Evolutionary conservation across 2,329 filamentous ascomycete genomes (phyloP), one percentile per base, ranked within the genome.

Genomic region (Escovopsis sp.): DNA sequence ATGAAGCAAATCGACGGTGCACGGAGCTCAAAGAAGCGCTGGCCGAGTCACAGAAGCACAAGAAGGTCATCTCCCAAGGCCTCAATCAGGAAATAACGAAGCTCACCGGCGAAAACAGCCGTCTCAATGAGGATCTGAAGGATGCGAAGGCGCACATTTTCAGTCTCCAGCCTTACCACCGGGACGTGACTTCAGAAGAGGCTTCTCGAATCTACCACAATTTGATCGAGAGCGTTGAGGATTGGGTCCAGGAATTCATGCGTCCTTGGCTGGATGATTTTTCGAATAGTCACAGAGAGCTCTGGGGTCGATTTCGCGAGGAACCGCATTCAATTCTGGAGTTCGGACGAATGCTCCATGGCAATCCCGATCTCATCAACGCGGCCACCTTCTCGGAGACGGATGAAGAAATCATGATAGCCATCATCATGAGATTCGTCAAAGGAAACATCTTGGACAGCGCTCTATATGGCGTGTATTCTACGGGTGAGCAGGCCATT

Each of bases 141-240:
- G 59, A 63, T 31, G 55, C 57, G 1, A 55, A 61, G 36, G 60
- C 58, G 7, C 62, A 64, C 41, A 64, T 64, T 38, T 63, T 65
- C 42, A 61, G 57, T 12, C 54, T 65, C 4, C 61, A 64, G 41
- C 61, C 63, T 7, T 65, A 64, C 42, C 55, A 54, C 13, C 58
- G 58, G 35, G 59, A 63, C 14, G 43, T 64, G 8, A 65, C 60
- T 0, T 50, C 52, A 0, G 52, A 60, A 25, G 61, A 64, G 37
- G 56, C 62, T 30, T 55, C 52, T 15, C 53, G 53, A 35, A 62
- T 11, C 27, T 65, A 58, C 36, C 55, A 60, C 40, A 46, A 54
- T 29, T 50, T 65, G 1, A 45, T 63, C n/a, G 50, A 57, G 30
- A 46, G 48, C 29, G 45, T 64, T 10, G 51, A 53, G 14, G 54